phyloP scores from a whole-genome alignment of 768 basidiomycete genomes.

The Mycena galopus region DNA sequence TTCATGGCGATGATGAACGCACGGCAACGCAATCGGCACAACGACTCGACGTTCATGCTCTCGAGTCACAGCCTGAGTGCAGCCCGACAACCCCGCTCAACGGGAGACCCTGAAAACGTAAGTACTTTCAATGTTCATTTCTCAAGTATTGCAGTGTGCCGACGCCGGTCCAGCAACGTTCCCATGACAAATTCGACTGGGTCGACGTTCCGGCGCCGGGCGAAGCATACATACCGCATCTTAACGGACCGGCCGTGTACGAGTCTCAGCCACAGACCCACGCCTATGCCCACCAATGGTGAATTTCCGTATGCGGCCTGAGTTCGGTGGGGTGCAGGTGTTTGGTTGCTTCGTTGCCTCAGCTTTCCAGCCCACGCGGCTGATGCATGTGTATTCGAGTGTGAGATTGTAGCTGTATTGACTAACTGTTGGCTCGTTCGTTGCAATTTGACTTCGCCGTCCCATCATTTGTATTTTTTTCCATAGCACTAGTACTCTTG shows the following conservation, averaged over 20 bases:
- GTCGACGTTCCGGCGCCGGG: background rate
- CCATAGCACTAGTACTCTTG: too few relatives aligned
- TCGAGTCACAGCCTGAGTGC: background rate
- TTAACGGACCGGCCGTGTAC: background rate
- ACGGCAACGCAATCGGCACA: constrained; percentile 12
- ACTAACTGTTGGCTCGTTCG: too few relatives aligned
- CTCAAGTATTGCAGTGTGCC: background rate
- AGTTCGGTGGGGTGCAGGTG: background rate
- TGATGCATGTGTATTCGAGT: background rate
- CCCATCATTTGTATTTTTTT: too few relatives aligned
- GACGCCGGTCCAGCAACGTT: background rate
- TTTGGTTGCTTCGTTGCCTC: background rate
- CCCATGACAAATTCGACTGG: constrained; percentile 7
- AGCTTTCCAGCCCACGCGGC: too few relatives aligned
- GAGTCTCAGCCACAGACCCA: background rate
- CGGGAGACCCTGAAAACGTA: constrained; percentile 1
- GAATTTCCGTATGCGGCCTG: background rate
- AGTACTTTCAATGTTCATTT: background rate
- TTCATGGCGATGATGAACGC: constrained; percentile 48
- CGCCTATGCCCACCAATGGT: background rate
- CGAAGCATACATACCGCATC: background rate
- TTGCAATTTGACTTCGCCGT: too few relatives aligned
- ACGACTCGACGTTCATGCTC: constrained; percentile 1
- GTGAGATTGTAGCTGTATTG: too few relatives aligned
- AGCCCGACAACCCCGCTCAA: background rate